phyloP scores from a whole-genome alignment of 306 rosid species.

The Malus fusca region DNA sequence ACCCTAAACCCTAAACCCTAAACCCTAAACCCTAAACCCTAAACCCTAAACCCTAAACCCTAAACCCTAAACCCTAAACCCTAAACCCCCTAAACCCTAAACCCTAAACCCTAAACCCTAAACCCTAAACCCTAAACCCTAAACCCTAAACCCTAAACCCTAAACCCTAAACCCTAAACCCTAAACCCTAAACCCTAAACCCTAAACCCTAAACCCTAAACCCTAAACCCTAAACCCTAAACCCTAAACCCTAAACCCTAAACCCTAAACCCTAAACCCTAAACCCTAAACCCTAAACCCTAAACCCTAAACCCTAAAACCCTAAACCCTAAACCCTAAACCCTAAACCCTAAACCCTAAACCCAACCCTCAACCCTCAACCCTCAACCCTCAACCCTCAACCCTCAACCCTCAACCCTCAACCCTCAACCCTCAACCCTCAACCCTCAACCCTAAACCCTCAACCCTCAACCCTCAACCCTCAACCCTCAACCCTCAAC shows the following conservation, averaged over 20 bases:
- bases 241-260: slow-evolving; percentile 11
- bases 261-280: slow-evolving; percentile 8
- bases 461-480: slow-evolving; percentile 3
- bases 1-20: too few relatives aligned
- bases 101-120: too few relatives aligned
- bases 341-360: not conserved
- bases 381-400: slow-evolving; percentile 3
- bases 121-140: too few relatives aligned
- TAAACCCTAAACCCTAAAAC: slow-evolving; percentile 4
- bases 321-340: slow-evolving; percentile 3
- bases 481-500: not conserved
- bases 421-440: not conserved
- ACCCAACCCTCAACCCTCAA: slow-evolving; percentile 3
- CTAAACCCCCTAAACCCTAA: too few relatives aligned
- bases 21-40: too few relatives aligned
- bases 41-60: too few relatives aligned
- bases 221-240: slow-evolving; percentile 6
- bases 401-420: slow-evolving; percentile 9
- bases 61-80: too few relatives aligned
- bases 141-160: slow-evolving; percentile 1
- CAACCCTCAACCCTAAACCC: not conserved
- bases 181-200: slow-evolving; percentile 2
- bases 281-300: slow-evolving; percentile 15
- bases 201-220: slow-evolving; percentile 3
- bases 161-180: slow-evolving; percentile 2